Evolutionary conservation across 1,284 basidiomycete genomes (phyloP).

Genomic region (Sanghuangporus sanghuang): DNA sequence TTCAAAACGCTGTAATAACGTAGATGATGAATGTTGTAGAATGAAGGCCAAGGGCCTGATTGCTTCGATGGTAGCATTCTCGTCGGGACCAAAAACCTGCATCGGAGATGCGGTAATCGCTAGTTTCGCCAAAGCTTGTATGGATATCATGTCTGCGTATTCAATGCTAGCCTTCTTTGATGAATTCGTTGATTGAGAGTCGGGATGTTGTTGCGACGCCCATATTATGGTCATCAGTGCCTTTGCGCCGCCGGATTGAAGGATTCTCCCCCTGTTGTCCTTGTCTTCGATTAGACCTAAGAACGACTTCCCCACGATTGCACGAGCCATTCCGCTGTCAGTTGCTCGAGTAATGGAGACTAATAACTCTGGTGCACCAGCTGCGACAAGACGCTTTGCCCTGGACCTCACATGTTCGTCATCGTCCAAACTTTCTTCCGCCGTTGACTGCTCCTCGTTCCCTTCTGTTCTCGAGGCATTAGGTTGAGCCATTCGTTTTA

Average conservation of each 20-base stretch:
- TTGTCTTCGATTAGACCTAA: conserved; percentile 75
- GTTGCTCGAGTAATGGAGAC: conserved; percentile 47
- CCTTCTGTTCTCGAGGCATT: conserved; percentile 29
- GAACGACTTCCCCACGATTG: conserved; percentile 50
- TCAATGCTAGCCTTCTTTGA: conserved; percentile 31
- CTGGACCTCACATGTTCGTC: conserved; percentile 60
- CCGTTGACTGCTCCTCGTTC: conserved; percentile 12
- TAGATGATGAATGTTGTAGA: conserved; percentile 62
- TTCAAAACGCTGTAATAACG: conserved; percentile 84
- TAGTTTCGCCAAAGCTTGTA: conserved; percentile 91
- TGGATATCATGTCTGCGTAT: conserved; percentile 53
- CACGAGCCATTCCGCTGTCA: conserved; percentile 52
- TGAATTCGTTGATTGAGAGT: conserved; percentile 22
- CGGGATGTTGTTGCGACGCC: conserved; percentile 27
- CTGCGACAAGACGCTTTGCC: conserved; percentile 48
- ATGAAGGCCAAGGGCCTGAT: conserved; percentile 74
- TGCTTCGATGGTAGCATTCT: conserved; percentile 72
- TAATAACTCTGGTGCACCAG: conserved; percentile 62
- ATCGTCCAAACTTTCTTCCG: conserved; percentile 40
- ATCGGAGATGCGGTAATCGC: conserved; percentile 87
- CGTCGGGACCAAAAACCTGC: conserved; percentile 83
- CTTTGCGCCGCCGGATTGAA: conserved; percentile 82
- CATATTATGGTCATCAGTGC: conserved; percentile 62
- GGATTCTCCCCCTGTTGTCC: conserved; percentile 69
- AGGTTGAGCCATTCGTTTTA: conserved; percentile 66